These are phyloP conservation scores for Daldinia caldariorum DNA, from an alignment of 495 filamentous ascomycete genomes.

Conservation along the genomic window DNA sequence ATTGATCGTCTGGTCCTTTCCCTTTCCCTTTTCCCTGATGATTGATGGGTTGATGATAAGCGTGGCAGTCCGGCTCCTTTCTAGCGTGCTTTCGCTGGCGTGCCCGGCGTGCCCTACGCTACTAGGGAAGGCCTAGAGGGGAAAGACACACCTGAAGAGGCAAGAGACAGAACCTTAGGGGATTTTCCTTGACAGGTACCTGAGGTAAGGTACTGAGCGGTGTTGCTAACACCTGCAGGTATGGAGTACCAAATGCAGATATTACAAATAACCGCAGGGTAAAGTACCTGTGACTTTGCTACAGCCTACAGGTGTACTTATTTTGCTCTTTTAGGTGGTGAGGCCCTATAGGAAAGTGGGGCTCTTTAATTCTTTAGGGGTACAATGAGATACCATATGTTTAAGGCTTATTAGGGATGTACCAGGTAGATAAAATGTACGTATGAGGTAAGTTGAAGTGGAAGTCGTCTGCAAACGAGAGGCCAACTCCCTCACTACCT, in stretches of 20 bases:
- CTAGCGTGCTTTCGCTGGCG: constrained; percentile 23
- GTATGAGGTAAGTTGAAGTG: background rate
- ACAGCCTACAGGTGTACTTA: background rate
- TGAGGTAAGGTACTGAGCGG: background rate
- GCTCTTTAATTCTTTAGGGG: background rate
- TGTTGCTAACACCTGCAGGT: no score
- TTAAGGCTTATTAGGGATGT: background rate
- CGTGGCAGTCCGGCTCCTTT: constrained; percentile 25
- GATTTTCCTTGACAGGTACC: background rate
- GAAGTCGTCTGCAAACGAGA: constrained; percentile 6
- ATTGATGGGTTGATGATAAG: constrained; percentile 5
- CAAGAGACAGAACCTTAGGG: background rate
- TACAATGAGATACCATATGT: background rate
- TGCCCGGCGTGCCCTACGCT: constrained; percentile 2
- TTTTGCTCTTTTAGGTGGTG: background rate
- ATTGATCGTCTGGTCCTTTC: constrained; percentile 27
- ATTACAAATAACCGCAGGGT: background rate
- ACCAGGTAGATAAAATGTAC: background rate
- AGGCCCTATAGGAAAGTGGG: constrained; percentile 1
- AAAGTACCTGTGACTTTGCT: background rate
- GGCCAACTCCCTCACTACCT: constrained; percentile 24
- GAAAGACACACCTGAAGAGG: constrained; percentile 10
- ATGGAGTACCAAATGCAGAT: no score
- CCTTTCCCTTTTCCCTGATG: background rate
- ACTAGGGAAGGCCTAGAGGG: constrained; percentile 13